Evolutionary conservation across 495 filamentous ascomycete species (phyloP).

Genomic region (Talaromyces nanjingensis): DNA sequence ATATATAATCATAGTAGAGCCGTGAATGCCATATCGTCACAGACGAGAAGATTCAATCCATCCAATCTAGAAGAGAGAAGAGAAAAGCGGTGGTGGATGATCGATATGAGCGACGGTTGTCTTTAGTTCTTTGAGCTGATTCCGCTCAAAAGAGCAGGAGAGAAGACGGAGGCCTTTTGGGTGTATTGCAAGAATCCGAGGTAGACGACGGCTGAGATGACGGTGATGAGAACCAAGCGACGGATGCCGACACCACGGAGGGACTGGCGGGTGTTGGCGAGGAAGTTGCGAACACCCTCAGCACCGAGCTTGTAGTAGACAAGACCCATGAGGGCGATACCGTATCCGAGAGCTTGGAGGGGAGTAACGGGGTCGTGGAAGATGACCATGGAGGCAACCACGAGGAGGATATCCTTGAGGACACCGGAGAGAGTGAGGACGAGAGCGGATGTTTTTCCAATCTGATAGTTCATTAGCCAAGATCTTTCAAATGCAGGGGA

Average conservation of each 20-base stretch:
- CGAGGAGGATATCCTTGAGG: conserved; percentile 91
- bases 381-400: conserved; percentile 77
- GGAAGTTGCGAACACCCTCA: conserved; percentile 63
- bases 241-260: neutral
- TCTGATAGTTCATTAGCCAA: conserved; percentile 46
- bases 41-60: neutral
- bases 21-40: neutral
- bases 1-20: neutral
- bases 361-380: conserved; percentile 72
- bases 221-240: neutral
- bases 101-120: neutral
- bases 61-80: neutral
- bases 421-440: conserved; percentile 93
- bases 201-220: neutral
- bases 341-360: conserved; percentile 87
- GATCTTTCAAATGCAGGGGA: neutral
- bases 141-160: neutral
- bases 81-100: neutral
- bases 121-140: conserved; percentile 1
- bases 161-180: neutral
- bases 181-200: neutral
- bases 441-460: conserved; percentile 90
- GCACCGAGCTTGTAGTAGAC: conserved; percentile 89
- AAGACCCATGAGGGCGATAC: conserved; percentile 78
- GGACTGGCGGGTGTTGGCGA: conserved; percentile 50